Base-by-base conservation (phyloP, 768 basidiomycete species). In the Tulasnella sp. region DNA sequence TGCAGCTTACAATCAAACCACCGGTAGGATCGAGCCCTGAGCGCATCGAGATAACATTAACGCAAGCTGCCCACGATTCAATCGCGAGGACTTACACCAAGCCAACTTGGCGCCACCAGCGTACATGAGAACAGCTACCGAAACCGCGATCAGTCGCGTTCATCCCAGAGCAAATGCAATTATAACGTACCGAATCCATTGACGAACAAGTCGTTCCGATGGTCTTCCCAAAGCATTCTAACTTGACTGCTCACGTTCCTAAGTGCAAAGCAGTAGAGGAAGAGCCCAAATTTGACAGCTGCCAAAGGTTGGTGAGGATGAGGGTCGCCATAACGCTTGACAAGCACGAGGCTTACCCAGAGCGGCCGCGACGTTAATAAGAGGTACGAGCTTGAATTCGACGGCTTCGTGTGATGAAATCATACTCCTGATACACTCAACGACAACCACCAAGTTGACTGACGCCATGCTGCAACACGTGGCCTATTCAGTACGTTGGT, bases 211-310 rank as follows among this genome's bases (percentile, higher is more conserved):
- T 97, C 97, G 82, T 96, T 98, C 81, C 96, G 87, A 80, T 98
- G 96, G 82, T 99, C 97, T 84, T 98, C 94, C 95, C 95, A 98
- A 39, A 98, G 88, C n/a, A 98, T 90, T 70, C 90, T 89, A 2
- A 99, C 97, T 84, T 99, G 98, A 81, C 93, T 96, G 7, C 93
- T 95, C 80, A 89, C 90, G 42, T 87, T 88, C 39, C 94, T 90
- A 69, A 97, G 87, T 3, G 93, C 88, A 81, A 86, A 89, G 83
- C 96, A 96, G 84, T 95, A 98, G 5, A 95, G 48, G 85, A 99
- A 99, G 61, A 99, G 88, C 0, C 91, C 67, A 70, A 95, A 87
- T 84, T 99, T 99, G 80, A 93, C 90, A 73, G 88, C 94, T 95
- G 79, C 40, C 37, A 73, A 73, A 72, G 72, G 51, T 26, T 23